Evolutionary conservation across 2,329 filamentous ascomycete species (phyloP).

Genomic region (Exophiala viscosa): DNA sequence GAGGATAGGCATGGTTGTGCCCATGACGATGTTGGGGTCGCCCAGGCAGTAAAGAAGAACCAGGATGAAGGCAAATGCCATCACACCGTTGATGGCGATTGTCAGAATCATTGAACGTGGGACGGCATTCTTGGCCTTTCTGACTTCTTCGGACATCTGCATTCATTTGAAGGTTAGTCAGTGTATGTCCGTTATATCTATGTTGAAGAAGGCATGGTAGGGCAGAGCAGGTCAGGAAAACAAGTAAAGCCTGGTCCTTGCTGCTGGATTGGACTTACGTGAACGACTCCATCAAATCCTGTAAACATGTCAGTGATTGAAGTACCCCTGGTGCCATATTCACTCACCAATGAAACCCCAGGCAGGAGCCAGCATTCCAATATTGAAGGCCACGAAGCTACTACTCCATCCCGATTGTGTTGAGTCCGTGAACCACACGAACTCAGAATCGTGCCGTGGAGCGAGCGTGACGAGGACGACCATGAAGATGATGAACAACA

Average conservation of each 20-base stretch:
- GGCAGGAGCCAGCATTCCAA: conserved; percentile 37
- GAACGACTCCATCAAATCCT: conserved; percentile 49
- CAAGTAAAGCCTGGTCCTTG: too few relatives aligned
- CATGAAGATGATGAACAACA: conserved; percentile 38
- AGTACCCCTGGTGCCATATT: background rate
- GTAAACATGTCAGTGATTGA: background rate
- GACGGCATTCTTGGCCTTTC: conserved; percentile 44
- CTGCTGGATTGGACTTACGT: background rate
- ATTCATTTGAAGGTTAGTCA: conserved; percentile 21
- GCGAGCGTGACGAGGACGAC: conserved; percentile 34
- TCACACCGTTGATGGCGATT: conserved; percentile 40
- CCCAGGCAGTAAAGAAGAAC: conserved; percentile 46
- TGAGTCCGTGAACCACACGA: conserved; percentile 32
- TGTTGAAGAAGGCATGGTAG: too few relatives aligned
- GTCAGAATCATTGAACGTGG: conserved; percentile 46
- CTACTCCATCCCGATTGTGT: conserved; percentile 36
- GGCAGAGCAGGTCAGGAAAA: too few relatives aligned
- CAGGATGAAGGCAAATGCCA: conserved; percentile 42
- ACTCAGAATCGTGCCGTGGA: conserved; percentile 33
- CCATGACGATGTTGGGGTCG: conserved; percentile 34
- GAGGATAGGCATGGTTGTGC: conserved; percentile 41
- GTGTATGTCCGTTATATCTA: too few relatives aligned
- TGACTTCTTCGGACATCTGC: conserved; percentile 44
- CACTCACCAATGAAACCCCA: conserved; percentile 34
- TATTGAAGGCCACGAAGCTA: conserved; percentile 34